Evolutionary conservation across 352 stramenopile species (phyloP).

Genomic region (Thalassiosira hispida): DNA sequence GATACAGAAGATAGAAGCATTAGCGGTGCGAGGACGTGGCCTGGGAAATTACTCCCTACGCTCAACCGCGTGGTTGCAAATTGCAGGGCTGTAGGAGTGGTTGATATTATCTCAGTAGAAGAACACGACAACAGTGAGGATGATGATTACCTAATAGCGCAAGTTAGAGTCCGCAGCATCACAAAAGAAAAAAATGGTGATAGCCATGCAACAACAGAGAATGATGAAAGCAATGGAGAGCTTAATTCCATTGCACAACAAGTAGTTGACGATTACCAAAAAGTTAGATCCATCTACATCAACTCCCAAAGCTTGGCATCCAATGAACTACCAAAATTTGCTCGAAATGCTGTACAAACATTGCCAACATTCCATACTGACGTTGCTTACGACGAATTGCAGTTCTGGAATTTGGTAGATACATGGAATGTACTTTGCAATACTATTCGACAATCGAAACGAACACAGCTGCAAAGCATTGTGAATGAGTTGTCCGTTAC

Average conservation of each 20-base stretch:
- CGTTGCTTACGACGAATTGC: conserved; percentile 21
- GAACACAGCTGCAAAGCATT: conserved; percentile 24
- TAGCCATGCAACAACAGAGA: conserved; percentile 16
- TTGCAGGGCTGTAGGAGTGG: conserved; percentile 51
- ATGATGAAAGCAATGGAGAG: neutral
- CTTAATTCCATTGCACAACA: conserved; percentile 22
- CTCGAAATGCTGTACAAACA: conserved; percentile 32
- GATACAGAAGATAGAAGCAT: conserved; percentile 48
- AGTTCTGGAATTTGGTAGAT: conserved; percentile 54
- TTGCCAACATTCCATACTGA: conserved; percentile 31
- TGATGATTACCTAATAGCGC: conserved; percentile 55
- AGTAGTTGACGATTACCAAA: conserved; percentile 44
- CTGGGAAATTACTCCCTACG: conserved; percentile 15
- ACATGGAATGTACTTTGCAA: conserved; percentile 62
- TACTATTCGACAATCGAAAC: conserved; percentile 49
- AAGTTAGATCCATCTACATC: conserved; percentile 48
- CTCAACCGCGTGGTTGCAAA: conserved; percentile 40
- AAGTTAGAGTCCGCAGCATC: conserved; percentile 24
- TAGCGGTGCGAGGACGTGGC: conserved; percentile 30
- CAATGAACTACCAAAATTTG: conserved; percentile 51
- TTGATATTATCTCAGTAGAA: conserved; percentile 48
- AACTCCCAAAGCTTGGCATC: conserved; percentile 50
- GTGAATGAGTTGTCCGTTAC: conserved; percentile 54
- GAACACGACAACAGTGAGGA: conserved; percentile 28
- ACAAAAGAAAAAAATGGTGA: conserved; percentile 15